These are phyloP conservation scores for Saccharomyces hybrid DNA, from an alignment of 1,139 yeast species.

Conservation along the genomic window DNA sequence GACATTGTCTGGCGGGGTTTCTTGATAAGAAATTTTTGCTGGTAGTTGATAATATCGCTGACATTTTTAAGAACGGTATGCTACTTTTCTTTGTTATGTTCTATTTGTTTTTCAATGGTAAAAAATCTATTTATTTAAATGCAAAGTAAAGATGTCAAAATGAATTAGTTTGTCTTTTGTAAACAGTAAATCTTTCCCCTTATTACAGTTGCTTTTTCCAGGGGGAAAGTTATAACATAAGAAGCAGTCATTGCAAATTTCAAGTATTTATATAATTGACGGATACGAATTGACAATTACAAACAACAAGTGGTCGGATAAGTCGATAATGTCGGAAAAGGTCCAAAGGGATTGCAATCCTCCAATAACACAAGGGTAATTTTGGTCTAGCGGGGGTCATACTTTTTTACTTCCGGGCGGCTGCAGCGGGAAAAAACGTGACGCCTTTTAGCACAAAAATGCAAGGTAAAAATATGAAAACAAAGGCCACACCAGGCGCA, in stretches of 20 bases:
- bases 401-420: neutral
- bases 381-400: conserved; percentile 1
- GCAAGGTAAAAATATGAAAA: neutral
- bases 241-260: neutral
- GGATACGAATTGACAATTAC: neutral
- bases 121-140: neutral
- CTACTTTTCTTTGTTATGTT: neutral
- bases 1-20: neutral
- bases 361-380: neutral
- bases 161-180: neutral
- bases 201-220: neutral
- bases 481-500: neutral
- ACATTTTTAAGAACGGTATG: neutral
- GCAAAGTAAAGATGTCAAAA: neutral
- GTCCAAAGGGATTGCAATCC: neutral
- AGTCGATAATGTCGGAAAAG: neutral
- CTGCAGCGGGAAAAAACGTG: neutral
- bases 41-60: neutral
- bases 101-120: neutral
- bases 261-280: neutral
- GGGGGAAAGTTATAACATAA: neutral
- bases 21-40: neutral
- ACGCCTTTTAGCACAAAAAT: neutral
- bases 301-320: neutral
- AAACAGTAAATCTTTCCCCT: neutral